phyloP scores from a whole-genome alignment of 768 basidiomycete genomes.

The Galerina marginata region DNA sequence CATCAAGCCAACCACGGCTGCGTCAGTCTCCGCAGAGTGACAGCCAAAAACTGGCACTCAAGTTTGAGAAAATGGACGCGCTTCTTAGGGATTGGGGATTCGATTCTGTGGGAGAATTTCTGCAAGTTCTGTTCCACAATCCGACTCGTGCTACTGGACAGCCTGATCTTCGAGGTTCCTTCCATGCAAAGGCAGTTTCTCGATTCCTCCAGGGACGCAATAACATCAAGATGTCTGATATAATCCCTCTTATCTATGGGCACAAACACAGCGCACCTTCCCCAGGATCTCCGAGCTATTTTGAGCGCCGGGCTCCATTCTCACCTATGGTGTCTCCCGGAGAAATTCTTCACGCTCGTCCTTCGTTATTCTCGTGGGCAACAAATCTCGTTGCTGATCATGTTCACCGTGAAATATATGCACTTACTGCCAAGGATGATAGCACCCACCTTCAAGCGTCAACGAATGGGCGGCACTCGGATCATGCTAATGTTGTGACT shows the following conservation, averaged over 20 bases:
- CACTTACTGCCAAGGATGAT: not conserved
- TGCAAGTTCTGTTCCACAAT: not conserved
- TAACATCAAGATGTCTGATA: constrained; percentile 17
- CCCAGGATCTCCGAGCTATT: constrained; percentile 8
- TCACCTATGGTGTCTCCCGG: not conserved
- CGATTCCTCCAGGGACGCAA: constrained; percentile 20
- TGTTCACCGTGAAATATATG: not conserved
- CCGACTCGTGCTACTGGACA: not conserved
- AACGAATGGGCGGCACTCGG: not conserved
- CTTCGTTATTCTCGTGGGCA: not conserved
- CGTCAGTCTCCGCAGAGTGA: not conserved
- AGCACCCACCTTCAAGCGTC: not conserved
- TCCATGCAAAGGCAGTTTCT: constrained; percentile 8
- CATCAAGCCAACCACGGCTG: no score
- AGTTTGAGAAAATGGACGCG: not conserved
- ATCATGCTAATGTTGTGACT: not conserved
- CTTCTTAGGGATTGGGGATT: not conserved
- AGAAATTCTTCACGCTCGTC: not conserved
- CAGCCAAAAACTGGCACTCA: not conserved
- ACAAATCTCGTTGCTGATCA: constrained; percentile 3
- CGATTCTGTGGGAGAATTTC: not conserved
- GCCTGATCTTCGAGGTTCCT: not conserved
- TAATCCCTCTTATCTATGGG: constrained; percentile 22
- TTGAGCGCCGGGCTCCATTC: not conserved
- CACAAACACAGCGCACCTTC: constrained; percentile 16